phyloP scores from a whole-genome alignment of 2,329 filamentous ascomycete species.

The Thelonectria blattea region DNA sequence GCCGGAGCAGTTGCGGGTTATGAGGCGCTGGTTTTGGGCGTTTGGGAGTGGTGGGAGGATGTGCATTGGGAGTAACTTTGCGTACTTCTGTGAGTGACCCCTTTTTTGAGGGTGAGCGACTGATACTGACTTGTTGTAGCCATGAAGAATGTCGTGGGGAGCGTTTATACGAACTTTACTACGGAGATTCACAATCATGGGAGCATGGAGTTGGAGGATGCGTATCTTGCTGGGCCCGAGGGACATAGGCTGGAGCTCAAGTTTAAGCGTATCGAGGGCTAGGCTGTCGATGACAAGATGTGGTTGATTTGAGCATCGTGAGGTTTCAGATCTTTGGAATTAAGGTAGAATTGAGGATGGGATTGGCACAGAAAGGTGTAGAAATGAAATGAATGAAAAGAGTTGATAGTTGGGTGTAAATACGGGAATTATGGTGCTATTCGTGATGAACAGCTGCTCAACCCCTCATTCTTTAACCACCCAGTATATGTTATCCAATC shows the following conservation, averaged over 20 bases:
- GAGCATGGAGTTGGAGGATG: neutral
- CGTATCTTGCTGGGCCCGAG: neutral
- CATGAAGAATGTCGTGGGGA: neutral
- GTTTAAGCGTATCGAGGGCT: neutral
- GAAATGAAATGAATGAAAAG: no score
- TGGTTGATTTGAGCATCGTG: no score
- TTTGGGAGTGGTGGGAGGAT: constrained; percentile 18
- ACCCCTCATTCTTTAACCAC: no score
- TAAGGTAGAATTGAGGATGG: no score
- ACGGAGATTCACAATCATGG: neutral
- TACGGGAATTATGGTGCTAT: no score
- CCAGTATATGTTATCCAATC: no score
- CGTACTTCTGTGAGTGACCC: constrained; percentile 2
- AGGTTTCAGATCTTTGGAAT: no score
- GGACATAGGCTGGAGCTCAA: neutral
- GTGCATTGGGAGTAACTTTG: constrained; percentile 20
- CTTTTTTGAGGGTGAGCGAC: neutral
- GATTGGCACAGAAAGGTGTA: no score
- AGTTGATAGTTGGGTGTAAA: no score
- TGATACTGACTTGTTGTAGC: neutral
- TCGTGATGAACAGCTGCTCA: no score
- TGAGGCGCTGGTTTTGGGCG: constrained; percentile 17
- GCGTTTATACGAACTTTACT: neutral
- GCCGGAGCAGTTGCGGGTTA: neutral
- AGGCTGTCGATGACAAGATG: neutral